Conservation (phyloP, 2,329 filamentous ascomycete species). For the Rhynchosporium secalis region DNA sequence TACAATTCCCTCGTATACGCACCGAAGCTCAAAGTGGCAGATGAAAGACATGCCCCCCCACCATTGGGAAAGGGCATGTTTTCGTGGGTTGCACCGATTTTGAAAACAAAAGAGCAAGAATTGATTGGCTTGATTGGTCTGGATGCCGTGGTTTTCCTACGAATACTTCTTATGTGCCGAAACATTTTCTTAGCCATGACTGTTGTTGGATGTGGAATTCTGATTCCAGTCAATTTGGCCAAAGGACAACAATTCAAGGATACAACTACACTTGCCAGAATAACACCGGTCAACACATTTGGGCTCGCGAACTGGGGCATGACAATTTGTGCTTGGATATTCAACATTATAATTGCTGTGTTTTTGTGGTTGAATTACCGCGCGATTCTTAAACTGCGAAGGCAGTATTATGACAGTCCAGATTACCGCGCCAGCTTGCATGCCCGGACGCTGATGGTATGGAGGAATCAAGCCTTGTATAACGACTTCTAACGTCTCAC, state of each 20-base stretch:
- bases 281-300: constrained; percentile 60
- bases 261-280: constrained; percentile 51
- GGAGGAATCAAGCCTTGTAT: constrained; percentile 22
- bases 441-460: constrained; percentile 67
- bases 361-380: constrained; percentile 93
- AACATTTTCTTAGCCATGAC: constrained; percentile 80
- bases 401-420: constrained; percentile 77
- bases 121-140: constrained; percentile 82
- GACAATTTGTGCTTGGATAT: constrained; percentile 60
- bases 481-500: constrained; percentile 27
- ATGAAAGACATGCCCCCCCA: constrained; percentile 85
- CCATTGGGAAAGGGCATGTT: constrained; percentile 83
- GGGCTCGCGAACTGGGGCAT: constrained; percentile 58
- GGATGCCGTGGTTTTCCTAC: constrained; percentile 87
- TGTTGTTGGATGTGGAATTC: constrained; percentile 70
- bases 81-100: constrained; percentile 79
- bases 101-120: constrained; percentile 74
- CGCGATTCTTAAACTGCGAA: constrained; percentile 67
- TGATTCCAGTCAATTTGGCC: constrained; percentile 77
- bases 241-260: constrained; percentile 44
- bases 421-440: constrained; percentile 90
- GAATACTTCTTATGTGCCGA: constrained; percentile 86
- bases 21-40: constrained; percentile 88
- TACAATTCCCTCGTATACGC: constrained; percentile 93
- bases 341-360: constrained; percentile 72